A percentile compares a stretch with the other conserved stretches of the same genome.
These are phyloP conservation scores for Cercospora sesami DNA, from an alignment of 2,329 filamentous ascomycete genomes.

Conservation along the genomic window DNA sequence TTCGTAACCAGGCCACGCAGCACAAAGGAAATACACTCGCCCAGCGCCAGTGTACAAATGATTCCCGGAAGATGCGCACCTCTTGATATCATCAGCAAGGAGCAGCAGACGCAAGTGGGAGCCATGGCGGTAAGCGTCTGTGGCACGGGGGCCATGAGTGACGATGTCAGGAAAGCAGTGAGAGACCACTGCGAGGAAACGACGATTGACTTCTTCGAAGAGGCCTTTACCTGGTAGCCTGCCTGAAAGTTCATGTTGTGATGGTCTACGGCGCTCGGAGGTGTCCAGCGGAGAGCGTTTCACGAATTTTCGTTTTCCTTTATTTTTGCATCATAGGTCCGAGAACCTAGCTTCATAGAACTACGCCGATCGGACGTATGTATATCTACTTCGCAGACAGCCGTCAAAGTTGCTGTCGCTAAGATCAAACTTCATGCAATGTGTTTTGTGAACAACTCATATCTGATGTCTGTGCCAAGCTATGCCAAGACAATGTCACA, in stretches of 20 bases:
- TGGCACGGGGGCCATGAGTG: conserved; percentile 70
- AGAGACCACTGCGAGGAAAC: conserved; percentile 63
- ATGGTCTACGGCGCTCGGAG: background rate
- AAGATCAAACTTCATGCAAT: background rate
- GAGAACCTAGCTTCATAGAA: background rate
- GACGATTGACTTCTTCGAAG: conserved; percentile 75
- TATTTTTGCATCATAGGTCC: background rate
- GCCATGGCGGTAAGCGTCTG: conserved; percentile 86
- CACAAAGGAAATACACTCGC: conserved; percentile 75
- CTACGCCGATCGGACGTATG: background rate
- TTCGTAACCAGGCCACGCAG: conserved; percentile 88
- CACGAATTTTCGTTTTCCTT: background rate
- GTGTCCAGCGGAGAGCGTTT: background rate
- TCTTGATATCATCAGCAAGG: too few species aligned
- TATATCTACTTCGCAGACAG: background rate
- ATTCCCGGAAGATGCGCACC: too few species aligned
- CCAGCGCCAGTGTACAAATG: conserved; percentile 82
- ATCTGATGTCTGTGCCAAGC: background rate
- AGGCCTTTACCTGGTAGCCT: conserved; percentile 67
- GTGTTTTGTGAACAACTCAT: background rate
- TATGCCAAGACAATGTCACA: background rate
- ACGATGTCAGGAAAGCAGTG: conserved; percentile 70
- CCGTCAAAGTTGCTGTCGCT: background rate
- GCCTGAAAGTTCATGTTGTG: background rate
- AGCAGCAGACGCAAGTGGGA: conserved; percentile 78